Conservation (phyloP, 805 yeast genomes). For the Barnettozyma populi region DNA sequence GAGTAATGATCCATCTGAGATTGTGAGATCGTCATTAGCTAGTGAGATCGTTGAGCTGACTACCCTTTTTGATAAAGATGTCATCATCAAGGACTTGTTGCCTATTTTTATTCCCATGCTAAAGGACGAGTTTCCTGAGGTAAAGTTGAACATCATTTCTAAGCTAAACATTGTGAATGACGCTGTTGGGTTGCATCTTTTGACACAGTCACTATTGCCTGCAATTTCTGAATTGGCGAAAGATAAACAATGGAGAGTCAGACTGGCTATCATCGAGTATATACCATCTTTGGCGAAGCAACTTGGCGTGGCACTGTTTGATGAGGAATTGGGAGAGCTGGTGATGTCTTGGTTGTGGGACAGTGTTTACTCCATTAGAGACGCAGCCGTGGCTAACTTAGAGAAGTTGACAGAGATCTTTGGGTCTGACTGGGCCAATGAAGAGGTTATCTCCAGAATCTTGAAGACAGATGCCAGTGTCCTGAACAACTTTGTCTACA, state of each 20-base stretch:
- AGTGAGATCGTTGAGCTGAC: slow-evolving; percentile 82
- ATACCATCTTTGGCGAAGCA: slow-evolving; percentile 93
- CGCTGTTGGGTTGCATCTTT: slow-evolving; percentile 84
- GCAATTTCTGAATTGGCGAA: slow-evolving; percentile 95
- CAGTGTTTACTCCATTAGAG: slow-evolving; percentile 91
- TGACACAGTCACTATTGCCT: slow-evolving; percentile 85
- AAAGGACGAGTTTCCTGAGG: slow-evolving; percentile 96
- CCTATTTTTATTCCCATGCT: slow-evolving; percentile 91
- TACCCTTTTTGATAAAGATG: slow-evolving; percentile 77
- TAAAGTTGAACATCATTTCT: slow-evolving; percentile 87
- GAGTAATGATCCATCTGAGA: slow-evolving; percentile 87
- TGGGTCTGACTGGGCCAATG: slow-evolving; percentile 91
- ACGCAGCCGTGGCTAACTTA: slow-evolving; percentile 87
- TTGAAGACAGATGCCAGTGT: slow-evolving; percentile 39
- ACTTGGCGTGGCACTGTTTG: slow-evolving; percentile 88
- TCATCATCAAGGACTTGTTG: slow-evolving; percentile 73
- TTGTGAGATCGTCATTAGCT: slow-evolving; percentile 90
- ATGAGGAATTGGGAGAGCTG: slow-evolving; percentile 81
- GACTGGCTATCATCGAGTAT: slow-evolving; percentile 94
- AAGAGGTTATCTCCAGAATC: slow-evolving; percentile 74
- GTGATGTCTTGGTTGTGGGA: slow-evolving; percentile 99
- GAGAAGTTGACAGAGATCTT: slow-evolving; percentile 77
- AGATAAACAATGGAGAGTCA: slow-evolving; percentile 96
- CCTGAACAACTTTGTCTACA: slow-evolving; percentile 70
- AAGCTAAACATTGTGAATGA: slow-evolving; percentile 89